phyloP scores from a whole-genome alignment of 805 yeast genomes.

The Scheffersomyces lignosus region DNA sequence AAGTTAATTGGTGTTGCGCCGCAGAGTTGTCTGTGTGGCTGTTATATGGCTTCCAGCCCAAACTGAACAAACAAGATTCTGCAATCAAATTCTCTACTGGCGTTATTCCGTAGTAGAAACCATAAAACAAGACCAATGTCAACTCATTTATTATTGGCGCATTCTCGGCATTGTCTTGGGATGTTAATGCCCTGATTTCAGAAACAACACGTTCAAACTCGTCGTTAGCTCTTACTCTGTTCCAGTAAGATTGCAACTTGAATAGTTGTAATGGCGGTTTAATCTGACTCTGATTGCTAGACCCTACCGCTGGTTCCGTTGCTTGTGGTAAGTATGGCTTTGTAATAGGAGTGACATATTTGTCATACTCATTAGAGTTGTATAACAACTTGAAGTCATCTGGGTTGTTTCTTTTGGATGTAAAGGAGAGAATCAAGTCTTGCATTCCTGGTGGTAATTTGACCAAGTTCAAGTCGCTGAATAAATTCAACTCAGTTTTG shows the following conservation, averaged over 20 bases:
- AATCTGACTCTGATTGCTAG: constrained; percentile 8
- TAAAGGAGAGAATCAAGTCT: constrained; percentile 38
- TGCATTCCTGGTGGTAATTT: constrained; percentile 45
- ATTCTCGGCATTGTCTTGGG: constrained; percentile 22
- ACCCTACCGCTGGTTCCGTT: background rate
- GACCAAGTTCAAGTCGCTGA: constrained; percentile 34
- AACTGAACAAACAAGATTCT: constrained; percentile 35
- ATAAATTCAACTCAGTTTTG: constrained; percentile 30
- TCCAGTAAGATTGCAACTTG: constrained; percentile 42
- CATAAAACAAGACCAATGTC: constrained; percentile 41
- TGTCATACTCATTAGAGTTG: constrained; percentile 20
- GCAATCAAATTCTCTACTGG: constrained; percentile 46
- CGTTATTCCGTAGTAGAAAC: constrained; percentile 42
- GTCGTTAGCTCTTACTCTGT: constrained; percentile 33
- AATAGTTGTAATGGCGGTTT: constrained; percentile 36
- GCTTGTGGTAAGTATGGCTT: constrained; percentile 37
- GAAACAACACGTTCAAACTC: constrained; percentile 33
- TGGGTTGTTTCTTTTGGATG: constrained; percentile 29
- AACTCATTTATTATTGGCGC: constrained; percentile 30
- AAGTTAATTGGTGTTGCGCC: background rate
- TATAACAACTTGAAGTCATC: constrained; percentile 25
- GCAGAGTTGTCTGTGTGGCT: constrained; percentile 10
- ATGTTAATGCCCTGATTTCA: constrained; percentile 26
- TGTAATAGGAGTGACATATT: constrained; percentile 26
- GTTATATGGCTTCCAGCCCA: constrained; percentile 45